Base-by-base conservation (phyloP, 805 yeast species). In the Cyberlindnera nakhonratchasimensis region DNA sequence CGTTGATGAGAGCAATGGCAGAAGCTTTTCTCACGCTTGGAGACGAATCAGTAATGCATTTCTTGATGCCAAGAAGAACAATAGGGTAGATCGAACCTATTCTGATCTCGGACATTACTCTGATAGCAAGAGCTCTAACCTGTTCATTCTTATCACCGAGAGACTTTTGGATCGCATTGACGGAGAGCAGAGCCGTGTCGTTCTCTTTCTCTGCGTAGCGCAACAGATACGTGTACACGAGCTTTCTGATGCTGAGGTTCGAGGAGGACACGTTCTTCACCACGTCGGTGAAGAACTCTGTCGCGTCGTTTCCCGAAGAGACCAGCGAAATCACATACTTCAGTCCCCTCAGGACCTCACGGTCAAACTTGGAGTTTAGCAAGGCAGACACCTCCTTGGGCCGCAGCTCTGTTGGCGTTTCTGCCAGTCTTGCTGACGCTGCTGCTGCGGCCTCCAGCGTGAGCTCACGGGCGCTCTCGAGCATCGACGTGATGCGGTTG, bases 161-260 rank as follows among this genome's bases (percentile, higher is more conserved):
- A 2, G 87, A 73, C 62, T 86, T 88, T 61, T 93, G 99, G 37
- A 93, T 85, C 1, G 97, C 86, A 62, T 93, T 93, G 50, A 93
- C 86, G 1, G 96, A 80, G 34, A 93, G 69, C 17, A 93, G 71
- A 2, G 98, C 93, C n/a, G 86, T 74, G 59, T 90, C 96, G 9
- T 93, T 96, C 52, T 87, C 90, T 42, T 70, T 62, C 48, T 87
- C 95, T 19, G 96, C 93, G 59, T 79, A 88, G 42, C 85, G 72
- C 32, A 81, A 66, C 37, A 93, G 65, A 52, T 86, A 87, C 1
- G 83, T 70, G 63, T 86, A 79, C 2, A 89, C 96, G 59, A 91
- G 70, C 51, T 82, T 79, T 46, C 86, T 77, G 22, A 87, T 75
- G 48, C 80, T 82, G 29, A 77, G 58, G 42, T 79, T 77, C 5